Conservation (phyloP, 345 rosid genomes). For the Populus alba region DNA sequence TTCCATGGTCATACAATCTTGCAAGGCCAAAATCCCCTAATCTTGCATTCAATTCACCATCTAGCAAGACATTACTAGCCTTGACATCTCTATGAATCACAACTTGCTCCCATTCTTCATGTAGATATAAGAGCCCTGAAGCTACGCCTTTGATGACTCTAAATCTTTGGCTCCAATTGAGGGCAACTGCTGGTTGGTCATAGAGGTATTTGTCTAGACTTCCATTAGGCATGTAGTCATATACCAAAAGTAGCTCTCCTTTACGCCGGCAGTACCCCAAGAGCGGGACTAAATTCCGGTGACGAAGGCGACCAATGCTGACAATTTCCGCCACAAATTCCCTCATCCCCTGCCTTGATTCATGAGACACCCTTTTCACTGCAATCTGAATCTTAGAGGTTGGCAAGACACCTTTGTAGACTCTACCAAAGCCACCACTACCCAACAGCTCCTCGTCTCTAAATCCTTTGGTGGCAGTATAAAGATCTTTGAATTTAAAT, state of each 20-base stretch:
- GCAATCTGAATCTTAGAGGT: slow-evolving; percentile 47
- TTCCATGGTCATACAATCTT: slow-evolving; percentile 55
- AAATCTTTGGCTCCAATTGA: slow-evolving; percentile 54
- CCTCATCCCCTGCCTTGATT: slow-evolving; percentile 58
- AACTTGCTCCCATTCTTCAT: slow-evolving; percentile 67
- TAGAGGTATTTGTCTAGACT: slow-evolving; percentile 55
- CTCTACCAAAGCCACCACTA: slow-evolving; percentile 35
- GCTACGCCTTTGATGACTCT: slow-evolving; percentile 56
- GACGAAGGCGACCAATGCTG: slow-evolving; percentile 54
- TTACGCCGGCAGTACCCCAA: slow-evolving; percentile 60
- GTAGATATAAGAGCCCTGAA: slow-evolving; percentile 48
- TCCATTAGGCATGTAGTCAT: slow-evolving; percentile 38
- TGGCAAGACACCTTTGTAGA: slow-evolving; percentile 42
- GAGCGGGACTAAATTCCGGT: slow-evolving; percentile 51
- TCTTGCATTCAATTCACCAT: slow-evolving; percentile 49
- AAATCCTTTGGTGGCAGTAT: slow-evolving; percentile 62
- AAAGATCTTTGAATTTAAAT: slow-evolving; percentile 60
- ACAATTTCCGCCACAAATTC: slow-evolving; percentile 59
- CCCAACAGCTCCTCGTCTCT: slow-evolving; percentile 58
- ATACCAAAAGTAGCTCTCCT: slow-evolving; percentile 56
- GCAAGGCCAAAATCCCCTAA: slow-evolving; percentile 70
- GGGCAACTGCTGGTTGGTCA: slow-evolving; percentile 39
- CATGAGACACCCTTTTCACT: slow-evolving; percentile 61
- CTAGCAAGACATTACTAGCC: slow-evolving; percentile 59
- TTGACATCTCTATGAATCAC: slow-evolving; percentile 65